Conservation (phyloP, 495 filamentous ascomycete species). For the Penicillium soppii region DNA sequence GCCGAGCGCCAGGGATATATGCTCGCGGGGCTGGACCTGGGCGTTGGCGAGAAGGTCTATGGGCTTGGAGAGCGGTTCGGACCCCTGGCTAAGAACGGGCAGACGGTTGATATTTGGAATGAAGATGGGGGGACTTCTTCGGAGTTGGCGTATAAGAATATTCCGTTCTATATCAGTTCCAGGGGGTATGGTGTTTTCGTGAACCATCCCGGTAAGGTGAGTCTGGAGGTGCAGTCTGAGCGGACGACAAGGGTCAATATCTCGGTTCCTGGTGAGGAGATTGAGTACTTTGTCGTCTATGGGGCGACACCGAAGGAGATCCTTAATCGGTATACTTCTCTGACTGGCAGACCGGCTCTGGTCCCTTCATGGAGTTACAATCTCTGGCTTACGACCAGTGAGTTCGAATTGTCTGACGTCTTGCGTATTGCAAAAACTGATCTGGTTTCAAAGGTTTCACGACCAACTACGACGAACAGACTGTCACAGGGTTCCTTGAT, state of each 20-base stretch:
- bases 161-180: slow-evolving; percentile 68
- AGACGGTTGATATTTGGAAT: slow-evolving; percentile 67
- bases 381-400: slow-evolving; percentile 66
- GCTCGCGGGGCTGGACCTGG: slow-evolving; percentile 60
- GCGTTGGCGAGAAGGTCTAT: slow-evolving; percentile 66
- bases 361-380: slow-evolving; percentile 71
- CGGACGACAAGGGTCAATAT: slow-evolving; percentile 63
- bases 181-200: slow-evolving; percentile 72
- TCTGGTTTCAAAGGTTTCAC: slow-evolving; percentile 49
- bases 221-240: slow-evolving; percentile 68
- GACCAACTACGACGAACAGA: slow-evolving; percentile 66
- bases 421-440: neutral
- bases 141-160: slow-evolving; percentile 73
- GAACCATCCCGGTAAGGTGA: slow-evolving; percentile 57
- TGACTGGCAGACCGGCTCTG: slow-evolving; percentile 59
- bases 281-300: slow-evolving; percentile 64
- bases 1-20: slow-evolving; percentile 57
- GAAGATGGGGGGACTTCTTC: slow-evolving; percentile 69
- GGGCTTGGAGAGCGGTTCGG: slow-evolving; percentile 72
- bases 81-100: slow-evolving; percentile 67
- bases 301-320: slow-evolving; percentile 67
- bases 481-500: slow-evolving; percentile 64
- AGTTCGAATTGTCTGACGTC: slow-evolving; percentile 2
- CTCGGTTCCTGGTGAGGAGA: slow-evolving; percentile 58
- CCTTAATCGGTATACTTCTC: slow-evolving; percentile 57